Evolutionary conservation across 208 protist species (phyloP), one percentile per base, ranked within the genome.

Genomic region (Naegleria fowleri): DNA sequence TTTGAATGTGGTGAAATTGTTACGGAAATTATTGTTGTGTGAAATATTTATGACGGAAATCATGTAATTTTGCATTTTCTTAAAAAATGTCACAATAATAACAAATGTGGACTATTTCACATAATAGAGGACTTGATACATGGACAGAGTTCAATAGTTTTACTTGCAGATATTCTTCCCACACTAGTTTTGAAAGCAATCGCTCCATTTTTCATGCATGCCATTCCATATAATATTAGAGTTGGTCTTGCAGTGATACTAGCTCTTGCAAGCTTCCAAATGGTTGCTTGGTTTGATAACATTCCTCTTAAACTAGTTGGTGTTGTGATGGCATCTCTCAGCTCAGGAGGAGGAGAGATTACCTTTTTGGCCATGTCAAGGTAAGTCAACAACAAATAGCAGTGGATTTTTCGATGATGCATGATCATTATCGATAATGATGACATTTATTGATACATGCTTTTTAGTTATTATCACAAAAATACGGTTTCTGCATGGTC

Each of bases 191-290:
- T 91, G 3, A 90, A 92, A 79, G 22, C 90, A 48, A 43, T 89
- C 1, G 92, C 91, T 25, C 91, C 92, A 29, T 92, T 93, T n/a
- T 93, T 91, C 48, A 89, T 93, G 88, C 55, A 90, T 76, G 7
- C 16, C 29, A 58, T 92, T 13, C 48, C 51, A 38, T 90, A 86
- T n/a, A 75, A 25, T 25, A 89, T 89, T 75, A 11, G 36, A 75
- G 43, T 89, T 41, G 6, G 5, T 67, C 6, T 40, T 7, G 84
- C n/a, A 36, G 39, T 83, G 11, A 25, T 90, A 36, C 36, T 76
- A 22, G 83, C 29, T 79, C 7, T 92, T 13, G 38, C 43, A 19
- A 33, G 22, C 22, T 90, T 92, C 36, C 51, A 52, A 43, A 41
- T 92, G 25, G 87, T 91, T 6, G 76, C 86, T 59, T 88, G 58